A percentile compares a stretch with the other conserved stretches of the same genome.
Conservation (phyloP, 768 basidiomycete species). For the Mycena olivaceomarginata region DNA sequence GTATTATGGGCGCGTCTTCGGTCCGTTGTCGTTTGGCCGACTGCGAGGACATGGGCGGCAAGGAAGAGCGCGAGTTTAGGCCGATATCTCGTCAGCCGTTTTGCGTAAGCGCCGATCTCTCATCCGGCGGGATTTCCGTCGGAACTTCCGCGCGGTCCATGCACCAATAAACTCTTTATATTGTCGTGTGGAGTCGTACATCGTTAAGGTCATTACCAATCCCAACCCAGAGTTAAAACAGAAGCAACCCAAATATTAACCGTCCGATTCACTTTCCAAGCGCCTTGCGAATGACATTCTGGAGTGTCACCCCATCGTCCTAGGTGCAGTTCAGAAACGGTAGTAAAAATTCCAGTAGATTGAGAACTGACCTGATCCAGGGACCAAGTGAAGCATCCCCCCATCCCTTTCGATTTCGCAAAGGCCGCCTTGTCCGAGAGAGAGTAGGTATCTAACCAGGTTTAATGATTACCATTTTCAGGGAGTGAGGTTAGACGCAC, state of each 20-base stretch:
- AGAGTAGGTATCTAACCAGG: constrained; percentile 57
- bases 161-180: not conserved
- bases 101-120: too few species aligned
- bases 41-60: not conserved
- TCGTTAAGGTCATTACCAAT: not conserved
- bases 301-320: constrained; percentile 48
- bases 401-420: constrained; percentile 71
- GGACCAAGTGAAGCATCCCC: constrained; percentile 75
- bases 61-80: too few species aligned
- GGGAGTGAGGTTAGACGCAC: constrained; percentile 54
- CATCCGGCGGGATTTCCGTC: too few species aligned
- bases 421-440: constrained; percentile 74
- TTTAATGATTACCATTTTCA: not conserved
- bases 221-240: not conserved
- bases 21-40: constrained; percentile 26
- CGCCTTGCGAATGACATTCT: constrained; percentile 48
- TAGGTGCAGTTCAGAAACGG: not conserved
- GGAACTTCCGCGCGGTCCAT: too few species aligned
- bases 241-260: too few species aligned
- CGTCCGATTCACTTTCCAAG: constrained; percentile 32
- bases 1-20: too few species aligned
- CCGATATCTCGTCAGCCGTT: too few species aligned
- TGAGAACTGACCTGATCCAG: constrained; percentile 53
- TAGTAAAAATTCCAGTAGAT: not conserved
- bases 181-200: not conserved